A percentile compares a stretch with the other conserved stretches of the same genome.
Evolutionary conservation across 2,329 filamentous ascomycete species (phyloP).

Genomic region (Pseudocercospora fuligena): DNA sequence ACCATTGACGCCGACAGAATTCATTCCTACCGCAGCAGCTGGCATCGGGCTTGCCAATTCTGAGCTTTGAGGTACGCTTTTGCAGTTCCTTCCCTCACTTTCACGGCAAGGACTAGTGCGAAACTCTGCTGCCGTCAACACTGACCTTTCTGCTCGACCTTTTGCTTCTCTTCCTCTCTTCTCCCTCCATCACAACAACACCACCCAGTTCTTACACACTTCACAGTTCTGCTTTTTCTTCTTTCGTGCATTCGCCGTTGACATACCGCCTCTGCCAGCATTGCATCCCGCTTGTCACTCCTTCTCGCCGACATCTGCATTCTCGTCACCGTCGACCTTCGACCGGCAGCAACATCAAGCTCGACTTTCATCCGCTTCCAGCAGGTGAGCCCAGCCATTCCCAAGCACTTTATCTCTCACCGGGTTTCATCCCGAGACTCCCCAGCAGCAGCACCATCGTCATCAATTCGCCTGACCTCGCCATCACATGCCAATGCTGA

Average conservation of each 20-base stretch:
- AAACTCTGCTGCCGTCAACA: conserved; percentile 15
- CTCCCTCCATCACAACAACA: conserved; percentile 34
- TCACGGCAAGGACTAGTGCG: conserved; percentile 11
- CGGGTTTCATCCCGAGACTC: background rate
- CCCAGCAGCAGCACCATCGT: conserved; percentile 9
- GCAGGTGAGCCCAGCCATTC: conserved; percentile 99
- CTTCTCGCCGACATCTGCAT: conserved; percentile 36
- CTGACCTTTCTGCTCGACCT: conserved; percentile 14
- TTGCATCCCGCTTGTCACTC: conserved; percentile 43
- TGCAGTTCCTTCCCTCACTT: conserved; percentile 28
- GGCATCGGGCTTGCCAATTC: conserved; percentile 16
- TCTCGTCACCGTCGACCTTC: conserved; percentile 31
- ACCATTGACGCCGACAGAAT: conserved; percentile 20
- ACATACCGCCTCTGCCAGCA: conserved; percentile 39
- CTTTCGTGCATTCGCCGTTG: conserved; percentile 44
- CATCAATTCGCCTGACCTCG: conserved; percentile 4
- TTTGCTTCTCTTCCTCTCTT: conserved; percentile 26
- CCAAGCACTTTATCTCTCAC: conserved; percentile 56
- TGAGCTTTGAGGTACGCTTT: conserved; percentile 26
- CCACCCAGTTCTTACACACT: conserved; percentile 35
- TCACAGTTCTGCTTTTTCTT: conserved; percentile 36
- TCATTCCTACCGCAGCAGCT: conserved; percentile 22
- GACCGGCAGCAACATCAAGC: conserved; percentile 19
- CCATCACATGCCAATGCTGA: conserved; percentile 20
- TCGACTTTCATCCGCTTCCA: conserved; percentile 99